These are phyloP conservation scores for Tremellales sp. DNA, from an alignment of 1,284 basidiomycete genomes.

Conservation along the genomic window DNA sequence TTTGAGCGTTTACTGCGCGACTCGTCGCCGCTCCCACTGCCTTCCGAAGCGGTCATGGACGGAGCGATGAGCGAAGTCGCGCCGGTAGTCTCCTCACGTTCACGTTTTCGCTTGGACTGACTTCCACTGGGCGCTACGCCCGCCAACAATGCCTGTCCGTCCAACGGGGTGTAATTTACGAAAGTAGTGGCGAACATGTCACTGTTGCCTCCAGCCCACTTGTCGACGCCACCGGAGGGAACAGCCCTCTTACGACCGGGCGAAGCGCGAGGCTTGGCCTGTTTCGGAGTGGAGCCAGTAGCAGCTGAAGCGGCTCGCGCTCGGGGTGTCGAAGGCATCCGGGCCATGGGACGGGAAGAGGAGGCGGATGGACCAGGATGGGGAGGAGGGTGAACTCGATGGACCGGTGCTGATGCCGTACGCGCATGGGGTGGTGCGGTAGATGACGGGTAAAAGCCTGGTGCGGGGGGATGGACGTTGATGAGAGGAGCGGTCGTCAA, in stretches of 20 bases:
- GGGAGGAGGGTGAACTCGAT: conserved; percentile 32
- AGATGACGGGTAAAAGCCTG: conserved; percentile 9
- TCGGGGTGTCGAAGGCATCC: conserved; percentile 21
- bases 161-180: conserved; percentile 43
- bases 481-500: conserved; percentile 25
- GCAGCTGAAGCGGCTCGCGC: conserved; percentile 12
- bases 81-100: no score
- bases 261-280: conserved; percentile 24
- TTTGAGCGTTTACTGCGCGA: no score
- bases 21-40: no score
- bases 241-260: conserved; percentile 13
- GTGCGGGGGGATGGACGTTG: conserved; percentile 28
- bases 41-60: no score
- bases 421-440: not conserved
- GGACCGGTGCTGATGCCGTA: conserved; percentile 11
- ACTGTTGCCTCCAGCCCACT: not conserved
- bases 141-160: conserved; percentile 38
- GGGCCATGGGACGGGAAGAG: conserved; percentile 24
- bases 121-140: conserved; percentile 44
- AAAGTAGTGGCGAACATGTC: conserved; percentile 35
- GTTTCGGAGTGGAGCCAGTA: conserved; percentile 4
- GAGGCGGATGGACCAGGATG: conserved; percentile 13
- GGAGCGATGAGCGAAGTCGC: no score
- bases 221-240: not conserved
- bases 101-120: conserved; percentile 31